Percentiles rank a stretch among this genome's conserved stretches.
Conservation (phyloP, 257 asterid species). For the Perilla frutescens region DNA sequence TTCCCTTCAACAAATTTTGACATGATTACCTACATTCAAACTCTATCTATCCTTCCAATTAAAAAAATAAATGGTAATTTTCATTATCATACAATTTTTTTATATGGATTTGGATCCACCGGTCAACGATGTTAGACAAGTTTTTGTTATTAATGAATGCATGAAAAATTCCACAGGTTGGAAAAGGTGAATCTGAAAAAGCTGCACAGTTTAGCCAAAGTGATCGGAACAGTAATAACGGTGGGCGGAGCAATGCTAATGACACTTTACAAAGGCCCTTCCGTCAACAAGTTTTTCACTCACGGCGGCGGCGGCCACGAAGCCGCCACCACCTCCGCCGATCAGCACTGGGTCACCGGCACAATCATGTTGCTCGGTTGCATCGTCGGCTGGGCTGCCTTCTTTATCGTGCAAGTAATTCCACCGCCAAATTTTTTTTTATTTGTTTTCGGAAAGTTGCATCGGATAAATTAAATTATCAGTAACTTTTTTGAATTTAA, state of each 20-base stretch:
- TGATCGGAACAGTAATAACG: conserved; percentile 71
- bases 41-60: too few species aligned
- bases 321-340: conserved; percentile 36
- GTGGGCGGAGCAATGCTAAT: conserved; percentile 77
- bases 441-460: background rate
- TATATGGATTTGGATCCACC: too few species aligned
- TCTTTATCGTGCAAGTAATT: conserved; percentile 82
- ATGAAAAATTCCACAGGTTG: conserved; percentile 43
- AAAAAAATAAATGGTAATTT: too few species aligned
- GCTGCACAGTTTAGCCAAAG: conserved; percentile 62
- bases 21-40: too few species aligned
- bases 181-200: conserved; percentile 67
- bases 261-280: conserved; percentile 85
- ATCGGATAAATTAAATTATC: too few species aligned
- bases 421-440: background rate
- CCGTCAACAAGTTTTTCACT: conserved; percentile 51
- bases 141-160: background rate
- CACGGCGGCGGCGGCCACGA: conserved; percentile 44
- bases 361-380: conserved; percentile 64
- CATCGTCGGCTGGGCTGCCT: conserved; percentile 85
- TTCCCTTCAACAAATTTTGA: too few species aligned
- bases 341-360: conserved; percentile 81
- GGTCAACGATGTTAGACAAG: too few species aligned
- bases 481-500: too few species aligned
- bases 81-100: too few species aligned